Percentiles rank a stretch among this genome's conserved stretches.
Evolutionary conservation across 768 basidiomycete species (phyloP).

Genomic region (Russula vinacea): DNA sequence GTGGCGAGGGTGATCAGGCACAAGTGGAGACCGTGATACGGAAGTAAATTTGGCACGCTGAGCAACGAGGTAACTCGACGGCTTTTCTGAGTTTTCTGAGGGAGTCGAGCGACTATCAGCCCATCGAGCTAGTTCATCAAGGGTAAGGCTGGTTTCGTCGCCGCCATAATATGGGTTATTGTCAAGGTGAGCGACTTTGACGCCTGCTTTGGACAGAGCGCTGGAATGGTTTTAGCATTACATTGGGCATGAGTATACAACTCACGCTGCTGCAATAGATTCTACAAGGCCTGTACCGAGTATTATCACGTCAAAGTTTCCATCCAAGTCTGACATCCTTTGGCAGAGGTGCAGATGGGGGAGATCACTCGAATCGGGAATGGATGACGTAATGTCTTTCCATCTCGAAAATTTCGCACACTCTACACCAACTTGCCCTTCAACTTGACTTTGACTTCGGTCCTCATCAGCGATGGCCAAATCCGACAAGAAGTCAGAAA

Average conservation of each 20-base stretch:
- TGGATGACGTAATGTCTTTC: slow-evolving; percentile 22
- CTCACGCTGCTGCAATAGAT: slow-evolving; percentile 88
- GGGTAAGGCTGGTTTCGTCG: slow-evolving; percentile 72
- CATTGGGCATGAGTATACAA: slow-evolving; percentile 20
- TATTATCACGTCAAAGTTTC: slow-evolving; percentile 61
- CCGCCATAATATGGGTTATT: slow-evolving; percentile 81
- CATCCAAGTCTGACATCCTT: slow-evolving; percentile 23
- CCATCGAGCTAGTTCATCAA: slow-evolving; percentile 79
- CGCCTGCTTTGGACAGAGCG: slow-evolving; percentile 83
- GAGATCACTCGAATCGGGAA: background rate
- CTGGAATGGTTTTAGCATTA: slow-evolving; percentile 42
- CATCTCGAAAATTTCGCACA: slow-evolving; percentile 16
- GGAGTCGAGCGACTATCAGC: slow-evolving; percentile 41
- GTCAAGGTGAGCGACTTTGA: slow-evolving; percentile 87
- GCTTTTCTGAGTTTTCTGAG: slow-evolving; percentile 17
- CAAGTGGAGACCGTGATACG: slow-evolving; percentile 43
- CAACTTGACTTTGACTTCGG: slow-evolving; percentile 15
- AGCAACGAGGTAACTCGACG: slow-evolving; percentile 31
- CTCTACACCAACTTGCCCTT: slow-evolving; percentile 21
- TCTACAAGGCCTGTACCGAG: slow-evolving; percentile 80
- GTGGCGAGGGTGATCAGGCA: slow-evolving; percentile 60
- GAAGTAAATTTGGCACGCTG: slow-evolving; percentile 41
- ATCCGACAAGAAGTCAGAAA: slow-evolving; percentile 42
- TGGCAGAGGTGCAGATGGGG: background rate
- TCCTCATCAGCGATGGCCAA: slow-evolving; percentile 40